phyloP scores from a whole-genome alignment of 192 early-diverging fungal genomes.

The Allomyces arbusculus region DNA sequence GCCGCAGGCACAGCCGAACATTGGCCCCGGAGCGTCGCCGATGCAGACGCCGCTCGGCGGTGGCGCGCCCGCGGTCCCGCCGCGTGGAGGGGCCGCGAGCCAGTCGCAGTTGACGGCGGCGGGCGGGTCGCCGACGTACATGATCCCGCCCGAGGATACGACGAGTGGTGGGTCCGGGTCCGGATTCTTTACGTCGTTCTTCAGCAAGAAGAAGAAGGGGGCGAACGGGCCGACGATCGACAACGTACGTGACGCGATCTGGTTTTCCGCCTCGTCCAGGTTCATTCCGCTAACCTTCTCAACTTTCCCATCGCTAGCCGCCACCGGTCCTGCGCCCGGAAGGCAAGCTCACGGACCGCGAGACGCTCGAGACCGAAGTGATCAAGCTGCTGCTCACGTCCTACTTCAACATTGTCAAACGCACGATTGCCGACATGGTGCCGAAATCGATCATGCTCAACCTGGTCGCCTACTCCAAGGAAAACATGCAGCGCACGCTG shows the following conservation, averaged over 20 bases:
- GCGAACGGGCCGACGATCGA: constrained; percentile 23
- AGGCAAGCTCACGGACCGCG: constrained; percentile 88
- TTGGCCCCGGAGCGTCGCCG: constrained; percentile 2
- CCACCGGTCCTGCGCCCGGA: constrained; percentile 79
- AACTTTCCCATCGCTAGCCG: constrained; percentile 27
- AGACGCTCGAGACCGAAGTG: constrained; percentile 95
- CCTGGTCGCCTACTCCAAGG: constrained; percentile 71
- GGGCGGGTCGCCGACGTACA: background rate
- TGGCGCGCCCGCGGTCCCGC: background rate
- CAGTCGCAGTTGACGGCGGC: background rate
- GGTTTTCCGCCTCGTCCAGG: background rate
- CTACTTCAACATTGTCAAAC: constrained; percentile 98
- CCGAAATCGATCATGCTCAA: constrained; percentile 99
- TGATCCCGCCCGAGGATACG: background rate
- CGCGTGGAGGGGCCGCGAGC: constrained; percentile 1
- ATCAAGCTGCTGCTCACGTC: constrained; percentile 94
- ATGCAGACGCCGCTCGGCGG: background rate
- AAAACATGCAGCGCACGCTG: constrained; percentile 86
- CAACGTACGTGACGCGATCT: constrained; percentile 15
- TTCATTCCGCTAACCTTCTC: background rate
- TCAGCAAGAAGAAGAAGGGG: constrained; percentile 69
- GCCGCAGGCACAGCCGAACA: constrained; percentile 6
- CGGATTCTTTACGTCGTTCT: constrained; percentile 98
- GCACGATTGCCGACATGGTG: constrained; percentile 86
- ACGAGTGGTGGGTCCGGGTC: constrained; percentile 7